Base-by-base conservation (phyloP, 2,329 filamentous ascomycete species). In the Chrysosphaeria jannelii region DNA sequence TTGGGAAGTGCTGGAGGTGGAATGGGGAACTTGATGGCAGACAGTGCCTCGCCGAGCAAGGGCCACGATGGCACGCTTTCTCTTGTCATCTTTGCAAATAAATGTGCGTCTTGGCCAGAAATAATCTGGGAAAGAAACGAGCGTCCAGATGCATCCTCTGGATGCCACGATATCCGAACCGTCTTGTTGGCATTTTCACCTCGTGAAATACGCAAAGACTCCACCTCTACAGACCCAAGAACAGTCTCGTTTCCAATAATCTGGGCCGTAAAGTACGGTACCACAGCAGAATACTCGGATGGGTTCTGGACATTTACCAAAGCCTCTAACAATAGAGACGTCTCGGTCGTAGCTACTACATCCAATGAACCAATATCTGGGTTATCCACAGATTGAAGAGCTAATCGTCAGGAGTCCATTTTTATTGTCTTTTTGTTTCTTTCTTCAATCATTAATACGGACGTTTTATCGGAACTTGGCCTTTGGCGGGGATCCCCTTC, bases 381-480 rank as follows among this genome's bases (percentile, higher is more conserved):
- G n/a, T n/a, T n/a, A n/a, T n/a, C n/a, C n/a, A n/a, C n/a, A n/a
- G n/a, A n/a, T n/a, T n/a, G n/a, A n/a, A n/a, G n/a, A n/a, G n/a
- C n/a, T n/a, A n/a, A n/a, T n/a, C n/a, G n/a, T n/a, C n/a, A n/a
- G n/a, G n/a, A n/a, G n/a, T n/a, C n/a, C n/a, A n/a, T n/a, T n/a
- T n/a, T n/a, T n/a, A n/a, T n/a, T n/a, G n/a, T n/a, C n/a, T n/a
- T n/a, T n/a, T n/a, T n/a, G n/a, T n/a, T 42, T 36, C 44, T 49
- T n/a, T n/a, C n/a, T n/a, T n/a, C n/a, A 56, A 50, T 46, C 52
- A 17, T 27, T 31, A 31, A 25, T 31, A 75, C 79, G 64, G 68
- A 90, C 78, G 72, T 60, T 89, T 88, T 50, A 93, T 62, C 45
- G 72, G 72, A 39, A 97, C 66, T 37, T 67, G 60, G 35, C 85